Evolutionary conservation across 2,329 filamentous ascomycete genomes (phyloP).

Genomic region (Xylariaceae sp.): DNA sequence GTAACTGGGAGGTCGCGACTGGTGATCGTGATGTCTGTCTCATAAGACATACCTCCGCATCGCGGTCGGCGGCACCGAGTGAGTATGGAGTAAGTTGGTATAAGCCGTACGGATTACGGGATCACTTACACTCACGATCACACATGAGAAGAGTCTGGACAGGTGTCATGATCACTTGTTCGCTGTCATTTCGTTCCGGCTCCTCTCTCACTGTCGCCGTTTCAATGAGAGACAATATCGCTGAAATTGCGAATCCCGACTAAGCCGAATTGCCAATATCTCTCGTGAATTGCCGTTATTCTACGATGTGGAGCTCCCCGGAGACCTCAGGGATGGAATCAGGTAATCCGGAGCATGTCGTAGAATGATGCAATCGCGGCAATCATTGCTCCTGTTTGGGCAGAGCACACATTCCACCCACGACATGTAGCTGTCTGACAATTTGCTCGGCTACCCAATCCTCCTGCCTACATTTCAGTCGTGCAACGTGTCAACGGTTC

Average conservation of each 20-base stretch:
- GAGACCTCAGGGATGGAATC: constrained; percentile 10
- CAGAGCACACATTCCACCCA: constrained; percentile 26
- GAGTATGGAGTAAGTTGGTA: background rate
- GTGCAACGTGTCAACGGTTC: constrained; percentile 29
- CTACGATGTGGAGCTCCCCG: constrained; percentile 2
- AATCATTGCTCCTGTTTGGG: constrained; percentile 28
- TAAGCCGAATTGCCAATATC: background rate
- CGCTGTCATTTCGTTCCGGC: background rate
- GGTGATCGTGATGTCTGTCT: background rate
- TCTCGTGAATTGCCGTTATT: background rate
- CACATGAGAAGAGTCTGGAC: background rate
- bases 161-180: background rate
- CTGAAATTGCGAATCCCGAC: background rate
- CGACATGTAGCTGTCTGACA: constrained; percentile 21
- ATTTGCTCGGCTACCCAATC: constrained; percentile 16
- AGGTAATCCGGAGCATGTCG: constrained; percentile 9
- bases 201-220: too few relatives aligned
- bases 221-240: background rate
- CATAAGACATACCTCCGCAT: background rate
- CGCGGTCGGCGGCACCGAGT: background rate
- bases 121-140: too few relatives aligned
- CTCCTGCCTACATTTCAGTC: constrained; percentile 10
- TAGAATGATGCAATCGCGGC: constrained; percentile 30
- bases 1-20: too few relatives aligned
- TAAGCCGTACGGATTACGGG: too few relatives aligned